Percentiles rank a stretch among this genome's conserved stretches.
These are phyloP conservation scores for Cladophialophora chaetospira DNA, from an alignment of 2,329 filamentous ascomycete genomes.

Conservation along the genomic window DNA sequence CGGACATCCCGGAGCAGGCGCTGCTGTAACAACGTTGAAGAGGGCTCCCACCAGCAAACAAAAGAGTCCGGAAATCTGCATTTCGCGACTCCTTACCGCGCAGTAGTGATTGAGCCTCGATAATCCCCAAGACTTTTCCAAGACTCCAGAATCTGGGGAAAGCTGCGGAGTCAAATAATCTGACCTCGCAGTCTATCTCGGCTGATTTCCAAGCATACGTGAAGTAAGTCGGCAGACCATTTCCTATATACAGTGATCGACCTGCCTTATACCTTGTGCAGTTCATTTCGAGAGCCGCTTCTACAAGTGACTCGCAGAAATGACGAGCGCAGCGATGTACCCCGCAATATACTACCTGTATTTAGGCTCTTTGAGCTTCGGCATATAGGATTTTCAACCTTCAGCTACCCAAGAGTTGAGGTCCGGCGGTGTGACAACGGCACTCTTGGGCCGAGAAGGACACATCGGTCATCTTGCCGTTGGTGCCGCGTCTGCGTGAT, in stretches of 20 bases:
- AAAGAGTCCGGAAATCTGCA: background rate
- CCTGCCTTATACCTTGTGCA: slow-evolving; percentile 1
- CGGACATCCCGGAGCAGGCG: background rate
- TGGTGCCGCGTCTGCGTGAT: no score
- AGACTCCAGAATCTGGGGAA: background rate
- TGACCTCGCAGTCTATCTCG: no score
- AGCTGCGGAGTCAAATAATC: background rate
- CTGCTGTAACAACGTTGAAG: background rate
- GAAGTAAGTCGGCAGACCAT: background rate
- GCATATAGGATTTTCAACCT: background rate
- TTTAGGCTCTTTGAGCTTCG: background rate
- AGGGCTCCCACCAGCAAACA: background rate
- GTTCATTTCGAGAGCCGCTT: background rate
- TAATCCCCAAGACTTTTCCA: background rate
- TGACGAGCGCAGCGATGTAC: background rate
- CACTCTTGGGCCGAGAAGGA: no score
- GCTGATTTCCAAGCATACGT: background rate
- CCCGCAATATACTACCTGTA: background rate
- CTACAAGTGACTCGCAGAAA: background rate
- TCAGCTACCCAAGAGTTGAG: background rate
- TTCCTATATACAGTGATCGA: background rate
- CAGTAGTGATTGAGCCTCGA: background rate
- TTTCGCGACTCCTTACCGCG: background rate
- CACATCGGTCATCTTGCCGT: no score
- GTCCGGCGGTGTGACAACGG: background rate